Evolutionary conservation across 257 asterid species (phyloP), one percentile per base, ranked within the genome.

Genomic region (Nemophila menziesii): DNA sequence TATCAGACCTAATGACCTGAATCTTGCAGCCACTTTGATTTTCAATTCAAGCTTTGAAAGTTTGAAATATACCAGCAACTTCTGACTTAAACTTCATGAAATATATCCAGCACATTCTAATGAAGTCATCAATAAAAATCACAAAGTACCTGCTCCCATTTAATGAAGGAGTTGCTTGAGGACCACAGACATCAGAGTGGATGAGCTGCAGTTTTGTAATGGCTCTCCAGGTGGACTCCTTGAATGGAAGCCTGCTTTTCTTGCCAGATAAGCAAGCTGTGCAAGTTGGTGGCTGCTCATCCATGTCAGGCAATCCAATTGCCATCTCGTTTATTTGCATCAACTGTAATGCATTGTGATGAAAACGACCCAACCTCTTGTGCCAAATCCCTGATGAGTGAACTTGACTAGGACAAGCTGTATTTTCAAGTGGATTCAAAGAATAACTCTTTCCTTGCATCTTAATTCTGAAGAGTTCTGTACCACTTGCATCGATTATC

Each of bases 1-100:
- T 18, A 9, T 52, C 33, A 2, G 27, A 23, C 8, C 29, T 6
- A 0, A 51, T 1, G 33, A 11, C 4, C 26, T 39, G 40, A n/a
- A 40, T 39, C 13, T 5, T 43, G 13, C 13, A 53, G n/a, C 43
- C 58, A 52, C 41, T 44, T 20, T 52, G 15, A 11, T 48, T 33
- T 10, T 33, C 13, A 16, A 33, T 8, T 7, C 13, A 4, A 6
- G 10, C 11, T 7, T 42, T 39, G 12, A 39, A 51, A 17, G 11
- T 51, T 12, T 8, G 39, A 2, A 51, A 39, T 4, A 51, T 3
- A 8, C 8, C 1, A 4, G 8, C 27, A 5, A 37, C 48, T 16
- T 39, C 7, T 4, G 33, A 17, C n/a, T 52, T 41, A 22, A 33
- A 26, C 15, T 19, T 52, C 12, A 52, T 6, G 5, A 52, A 52